These are phyloP conservation scores for Suillus clintonianus DNA, from an alignment of 768 basidiomycete species.

Conservation along the genomic window DNA sequence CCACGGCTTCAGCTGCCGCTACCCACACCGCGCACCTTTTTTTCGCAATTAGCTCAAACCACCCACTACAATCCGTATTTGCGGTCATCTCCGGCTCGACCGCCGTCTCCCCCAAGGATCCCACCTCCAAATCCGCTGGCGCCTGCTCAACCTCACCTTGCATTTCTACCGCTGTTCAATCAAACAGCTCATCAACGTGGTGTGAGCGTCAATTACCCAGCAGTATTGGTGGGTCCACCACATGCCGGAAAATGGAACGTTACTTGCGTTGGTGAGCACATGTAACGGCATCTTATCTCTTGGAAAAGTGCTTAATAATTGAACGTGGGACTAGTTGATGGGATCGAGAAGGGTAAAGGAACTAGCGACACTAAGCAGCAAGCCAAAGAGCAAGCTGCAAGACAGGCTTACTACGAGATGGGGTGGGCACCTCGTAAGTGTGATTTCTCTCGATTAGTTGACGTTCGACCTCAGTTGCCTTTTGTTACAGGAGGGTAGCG, in stretches of 20 bases:
- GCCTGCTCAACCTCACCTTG: constrained; percentile 61
- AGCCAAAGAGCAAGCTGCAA: constrained; percentile 78
- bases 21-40: constrained; percentile 16
- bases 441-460: neutral
- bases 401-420: constrained; percentile 71
- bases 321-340: constrained; percentile 53
- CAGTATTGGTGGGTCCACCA: constrained; percentile 61
- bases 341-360: constrained; percentile 66
- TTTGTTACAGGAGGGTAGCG: neutral
- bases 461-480: neutral
- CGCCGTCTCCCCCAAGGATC: constrained; percentile 34
- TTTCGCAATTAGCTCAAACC: constrained; percentile 15
- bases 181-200: constrained; percentile 70
- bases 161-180: constrained; percentile 75
- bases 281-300: neutral
- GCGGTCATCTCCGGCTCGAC: constrained; percentile 23
- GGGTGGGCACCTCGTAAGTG: constrained; percentile 61
- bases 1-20: constrained; percentile 29
- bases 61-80: constrained; percentile 34
- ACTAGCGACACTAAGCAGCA: constrained; percentile 69
- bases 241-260: constrained; percentile 72
- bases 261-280: constrained; percentile 63
- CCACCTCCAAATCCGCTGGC: constrained; percentile 56
- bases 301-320: constrained; percentile 2
- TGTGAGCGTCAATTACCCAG: constrained; percentile 59